phyloP scores from a whole-genome alignment of 805 yeast genomes.

The Lipomyces lipofer region DNA sequence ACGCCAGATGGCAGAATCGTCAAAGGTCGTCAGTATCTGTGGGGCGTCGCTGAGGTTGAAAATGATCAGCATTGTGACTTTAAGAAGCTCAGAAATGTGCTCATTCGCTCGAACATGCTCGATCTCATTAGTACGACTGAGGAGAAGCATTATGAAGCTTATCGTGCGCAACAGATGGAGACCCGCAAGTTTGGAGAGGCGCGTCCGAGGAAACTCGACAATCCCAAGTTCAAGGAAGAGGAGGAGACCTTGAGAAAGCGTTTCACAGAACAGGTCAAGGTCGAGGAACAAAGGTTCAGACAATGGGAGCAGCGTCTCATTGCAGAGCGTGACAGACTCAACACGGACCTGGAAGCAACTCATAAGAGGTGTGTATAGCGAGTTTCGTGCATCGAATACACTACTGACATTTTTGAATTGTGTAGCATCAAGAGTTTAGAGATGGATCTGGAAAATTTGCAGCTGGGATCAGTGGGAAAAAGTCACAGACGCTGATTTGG shows the following conservation, averaged over 20 bases:
- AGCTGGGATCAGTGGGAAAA: conserved; percentile 22
- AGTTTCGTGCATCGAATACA: too few relatives aligned
- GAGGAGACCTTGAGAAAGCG: conserved; percentile 90
- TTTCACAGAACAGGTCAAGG: conserved; percentile 95
- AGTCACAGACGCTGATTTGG: conserved; percentile 11
- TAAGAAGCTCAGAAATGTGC: conserved; percentile 56
- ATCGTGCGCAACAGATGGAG: conserved; percentile 58
- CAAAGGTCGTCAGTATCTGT: conserved; percentile 73
- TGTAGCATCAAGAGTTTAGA: conserved; percentile 40
- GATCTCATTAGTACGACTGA: conserved; percentile 79
- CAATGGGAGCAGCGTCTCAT: conserved; percentile 98
- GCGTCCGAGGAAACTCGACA: conserved; percentile 48
- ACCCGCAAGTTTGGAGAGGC: conserved; percentile 48
- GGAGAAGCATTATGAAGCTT: conserved; percentile 65
- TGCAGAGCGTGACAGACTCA: conserved; percentile 89
- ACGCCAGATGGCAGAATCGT: conserved; percentile 52
- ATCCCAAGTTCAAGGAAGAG: conserved; percentile 94
- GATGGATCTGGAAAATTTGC: conserved; percentile 36
- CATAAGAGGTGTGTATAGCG: conserved; percentile 46
- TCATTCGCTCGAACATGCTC: conserved; percentile 70
- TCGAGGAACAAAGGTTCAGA: conserved; percentile 94
- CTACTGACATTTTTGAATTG: too few relatives aligned
- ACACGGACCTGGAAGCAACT: conserved; percentile 88
- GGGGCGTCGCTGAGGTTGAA: conserved; percentile 89
- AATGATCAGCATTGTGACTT: conserved; percentile 79